Conservation (phyloP, 1,139 yeast genomes). For the Zygoascus hellenicus region DNA sequence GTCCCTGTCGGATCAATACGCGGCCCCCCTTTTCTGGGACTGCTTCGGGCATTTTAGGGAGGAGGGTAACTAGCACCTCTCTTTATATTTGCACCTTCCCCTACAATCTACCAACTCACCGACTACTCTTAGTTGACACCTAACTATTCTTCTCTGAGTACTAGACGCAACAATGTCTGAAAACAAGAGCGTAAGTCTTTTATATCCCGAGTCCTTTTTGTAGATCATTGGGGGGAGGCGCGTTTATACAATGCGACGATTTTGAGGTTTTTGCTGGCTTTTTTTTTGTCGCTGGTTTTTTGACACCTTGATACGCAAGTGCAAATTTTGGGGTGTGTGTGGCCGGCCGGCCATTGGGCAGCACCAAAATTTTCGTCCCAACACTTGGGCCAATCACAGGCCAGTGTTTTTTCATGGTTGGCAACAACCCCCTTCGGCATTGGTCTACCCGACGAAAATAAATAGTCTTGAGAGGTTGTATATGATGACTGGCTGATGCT, state of each 20-base stretch:
- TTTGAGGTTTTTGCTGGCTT: not conserved
- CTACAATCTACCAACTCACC: not conserved
- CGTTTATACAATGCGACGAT: not conserved
- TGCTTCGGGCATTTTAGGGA: conserved; percentile 1
- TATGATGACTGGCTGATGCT: too few relatives aligned
- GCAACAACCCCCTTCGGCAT: not conserved
- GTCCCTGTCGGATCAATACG: not conserved
- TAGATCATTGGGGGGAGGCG: too few relatives aligned
- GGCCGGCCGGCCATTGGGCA: not conserved
- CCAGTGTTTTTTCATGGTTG: not conserved
- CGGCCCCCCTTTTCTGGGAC: not conserved
- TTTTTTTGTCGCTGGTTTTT: not conserved
- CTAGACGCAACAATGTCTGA: conserved; percentile 15
- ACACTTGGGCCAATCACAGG: conserved; percentile 5
- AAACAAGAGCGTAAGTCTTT: conserved; percentile 12
- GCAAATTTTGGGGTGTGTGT: conserved; percentile 1
- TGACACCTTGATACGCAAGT: not conserved
- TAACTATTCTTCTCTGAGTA: conserved; percentile 10
- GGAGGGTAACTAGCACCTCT: not conserved
- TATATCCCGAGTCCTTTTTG: too few relatives aligned
- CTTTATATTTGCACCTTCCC: not conserved
- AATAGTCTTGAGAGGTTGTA: too few relatives aligned
- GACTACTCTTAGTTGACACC: conserved; percentile 7
- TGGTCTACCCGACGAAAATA: too few relatives aligned
- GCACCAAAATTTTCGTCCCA: conserved; percentile 9